phyloP scores from a whole-genome alignment of 2,329 filamentous ascomycete species.

The Pseudopithomyces maydicus region DNA sequence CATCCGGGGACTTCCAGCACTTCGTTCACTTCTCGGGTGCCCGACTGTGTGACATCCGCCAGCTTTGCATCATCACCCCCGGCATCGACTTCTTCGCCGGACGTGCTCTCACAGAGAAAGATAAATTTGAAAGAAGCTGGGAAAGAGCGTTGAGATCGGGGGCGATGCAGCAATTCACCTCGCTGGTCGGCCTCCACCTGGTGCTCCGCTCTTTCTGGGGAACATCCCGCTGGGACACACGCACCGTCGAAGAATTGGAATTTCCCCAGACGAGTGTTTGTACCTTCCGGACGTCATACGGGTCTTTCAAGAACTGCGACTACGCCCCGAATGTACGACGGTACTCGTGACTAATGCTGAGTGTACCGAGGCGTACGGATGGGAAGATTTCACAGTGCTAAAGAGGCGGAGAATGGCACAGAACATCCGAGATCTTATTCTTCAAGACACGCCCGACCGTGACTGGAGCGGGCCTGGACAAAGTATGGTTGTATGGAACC shows the following conservation, averaged over 20 bases:
- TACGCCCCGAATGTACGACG: neutral
- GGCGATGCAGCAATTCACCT: neutral
- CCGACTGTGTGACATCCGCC: neutral
- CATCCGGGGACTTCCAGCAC: conserved; percentile 4
- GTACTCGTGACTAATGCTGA: neutral
- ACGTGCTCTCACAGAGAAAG: neutral
- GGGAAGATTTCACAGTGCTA: neutral
- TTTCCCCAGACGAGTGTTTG: conserved; percentile 4
- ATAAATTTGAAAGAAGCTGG: conserved; percentile 2
- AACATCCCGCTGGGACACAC: neutral
- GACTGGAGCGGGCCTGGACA: conserved; percentile 6
- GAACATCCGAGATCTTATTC: neutral
- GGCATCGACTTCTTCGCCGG: neutral
- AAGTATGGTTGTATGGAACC: neutral
- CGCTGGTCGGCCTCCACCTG: neutral
- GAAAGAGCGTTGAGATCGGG: neutral
- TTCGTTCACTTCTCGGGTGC: conserved; percentile 3
- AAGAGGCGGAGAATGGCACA: conserved; percentile 1
- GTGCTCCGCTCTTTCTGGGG: neutral
- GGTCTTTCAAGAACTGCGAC: neutral
- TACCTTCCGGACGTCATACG: conserved; percentile 4
- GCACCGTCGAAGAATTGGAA: neutral
- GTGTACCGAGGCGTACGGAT: neutral
- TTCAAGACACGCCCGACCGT: neutral
- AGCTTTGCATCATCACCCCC: conserved; percentile 2